These are phyloP conservation scores for Guyanaporus albipodus DNA, from an alignment of 768 basidiomycete genomes.

Conservation along the genomic window DNA sequence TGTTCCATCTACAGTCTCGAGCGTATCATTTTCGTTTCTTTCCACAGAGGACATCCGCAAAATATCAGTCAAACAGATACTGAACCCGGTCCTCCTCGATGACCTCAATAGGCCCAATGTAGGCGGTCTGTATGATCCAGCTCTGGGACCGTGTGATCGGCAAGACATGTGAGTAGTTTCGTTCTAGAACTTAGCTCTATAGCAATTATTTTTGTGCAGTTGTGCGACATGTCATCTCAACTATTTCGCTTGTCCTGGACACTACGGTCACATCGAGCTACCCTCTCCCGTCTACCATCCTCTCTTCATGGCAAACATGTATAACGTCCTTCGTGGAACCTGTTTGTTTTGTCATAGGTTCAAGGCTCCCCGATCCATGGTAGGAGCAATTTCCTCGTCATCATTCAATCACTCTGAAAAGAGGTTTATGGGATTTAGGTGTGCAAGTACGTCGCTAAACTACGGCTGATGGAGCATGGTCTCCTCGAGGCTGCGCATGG, in stretches of 20 bases:
- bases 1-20: constrained; percentile 77
- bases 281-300: constrained; percentile 96
- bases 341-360: constrained; percentile 96
- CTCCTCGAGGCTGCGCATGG: constrained; percentile 76
- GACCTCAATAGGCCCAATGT: constrained; percentile 88
- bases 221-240: constrained; percentile 91
- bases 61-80: constrained; percentile 96
- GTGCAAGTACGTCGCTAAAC: constrained; percentile 79
- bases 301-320: constrained; percentile 90
- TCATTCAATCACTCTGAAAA: constrained; percentile 7
- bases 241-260: constrained; percentile 94
- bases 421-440: constrained; percentile 43
- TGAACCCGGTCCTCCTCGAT: constrained; percentile 90
- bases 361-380: constrained; percentile 71
- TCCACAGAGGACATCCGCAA: constrained; percentile 81
- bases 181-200: neutral
- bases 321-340: constrained; percentile 76
- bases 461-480: constrained; percentile 86
- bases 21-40: constrained; percentile 91
- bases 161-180: constrained; percentile 77
- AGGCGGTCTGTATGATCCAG: constrained; percentile 93
- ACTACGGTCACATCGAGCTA: constrained; percentile 97
- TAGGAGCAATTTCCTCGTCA: constrained; percentile 33
- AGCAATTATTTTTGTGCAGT: constrained; percentile 39
- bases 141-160: constrained; percentile 84